phyloP scores from a whole-genome alignment of 768 basidiomycete genomes.

The Pleurotus ostreatus region DNA sequence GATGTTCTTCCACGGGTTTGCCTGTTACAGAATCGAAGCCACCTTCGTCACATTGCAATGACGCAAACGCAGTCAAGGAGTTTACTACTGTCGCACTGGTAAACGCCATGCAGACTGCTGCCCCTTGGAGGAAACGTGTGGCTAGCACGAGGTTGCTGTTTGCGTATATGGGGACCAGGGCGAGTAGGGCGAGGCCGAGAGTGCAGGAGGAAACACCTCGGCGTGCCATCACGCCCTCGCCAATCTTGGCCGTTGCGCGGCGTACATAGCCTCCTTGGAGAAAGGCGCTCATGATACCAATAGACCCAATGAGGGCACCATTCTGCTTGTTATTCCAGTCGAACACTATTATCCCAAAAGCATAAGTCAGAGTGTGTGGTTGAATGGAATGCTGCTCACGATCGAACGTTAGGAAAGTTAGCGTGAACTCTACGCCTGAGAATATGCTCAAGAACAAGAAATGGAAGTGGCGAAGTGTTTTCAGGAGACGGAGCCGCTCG shows the following conservation, averaged over 20 bases:
- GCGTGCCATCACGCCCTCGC: slow-evolving; percentile 81
- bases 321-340: slow-evolving; percentile 91
- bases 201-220: slow-evolving; percentile 76
- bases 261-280: slow-evolving; percentile 96
- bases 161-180: slow-evolving; percentile 60
- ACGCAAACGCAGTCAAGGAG: slow-evolving; percentile 86
- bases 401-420: slow-evolving; percentile 93
- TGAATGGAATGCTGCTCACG: slow-evolving; percentile 40
- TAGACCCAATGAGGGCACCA: slow-evolving; percentile 78
- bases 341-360: slow-evolving; percentile 49
- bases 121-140: slow-evolving; percentile 54
- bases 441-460: slow-evolving; percentile 87
- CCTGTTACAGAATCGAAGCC: slow-evolving; percentile 51
- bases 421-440: slow-evolving; percentile 94
- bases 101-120: slow-evolving; percentile 85
- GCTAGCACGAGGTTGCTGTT: slow-evolving; percentile 37
- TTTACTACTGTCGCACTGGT: slow-evolving; percentile 96
- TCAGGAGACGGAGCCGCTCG: slow-evolving; percentile 55
- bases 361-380: not conserved
- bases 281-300: slow-evolving; percentile 86
- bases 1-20: slow-evolving; percentile 51
- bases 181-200: slow-evolving; percentile 64
- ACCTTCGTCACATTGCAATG: slow-evolving; percentile 82
- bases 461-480: slow-evolving; percentile 63
- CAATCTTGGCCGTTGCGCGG: slow-evolving; percentile 65